Base-by-base conservation (phyloP, 2,329 filamentous ascomycete species). In the Trichothecium sympodiale region DNA sequence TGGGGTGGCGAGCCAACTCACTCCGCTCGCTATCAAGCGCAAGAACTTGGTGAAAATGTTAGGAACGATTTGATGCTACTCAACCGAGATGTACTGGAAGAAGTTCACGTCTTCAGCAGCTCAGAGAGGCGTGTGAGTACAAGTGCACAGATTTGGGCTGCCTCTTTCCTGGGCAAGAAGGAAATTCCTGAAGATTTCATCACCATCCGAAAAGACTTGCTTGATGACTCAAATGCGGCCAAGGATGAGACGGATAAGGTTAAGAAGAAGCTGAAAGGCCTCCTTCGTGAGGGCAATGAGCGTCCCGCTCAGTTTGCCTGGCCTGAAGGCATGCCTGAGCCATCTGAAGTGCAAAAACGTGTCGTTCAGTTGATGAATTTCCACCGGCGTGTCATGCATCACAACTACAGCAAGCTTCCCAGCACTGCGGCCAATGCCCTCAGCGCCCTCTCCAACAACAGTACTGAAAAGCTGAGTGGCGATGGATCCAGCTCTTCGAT, bases 181-280 rank as follows among this genome's bases (percentile, higher is more conserved):
- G 83, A 95, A 37, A 67, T 95, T 13, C 76, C 83, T 0, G 76
- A 85, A 17, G 84, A 94, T 48, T 86, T 85, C 44, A 94, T 98
- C 43, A 82, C 78, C 25, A 80, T 96, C 38, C 80, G 91, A 36
- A 98, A 98, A 55, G 88, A 96, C 58, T 71, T 98, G 6, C 65
- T 98, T 3, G 91, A 98, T 55, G 91, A 98, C 54, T 96, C 88
- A 0, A 98, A 98, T 56, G 91, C 91, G 4, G 91, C 91, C 39
- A 98, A 98, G 57, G 91, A 98, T 55, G 87, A 94, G 52, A 98
- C 95, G 83, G 93, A 98, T 61, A 95, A 94, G 60, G 91, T 98
- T 38, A 98, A 98, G 71, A 98, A 98, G 74, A 95, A 94, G 75
- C 72, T 98, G 18, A 98, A 98, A 63, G 80, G 85, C 1, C 69